Percentiles rank a stretch among this genome's conserved stretches.
Conservation (phyloP, 176 grass and related monocot genomes). For the Zizania latifolia region DNA sequence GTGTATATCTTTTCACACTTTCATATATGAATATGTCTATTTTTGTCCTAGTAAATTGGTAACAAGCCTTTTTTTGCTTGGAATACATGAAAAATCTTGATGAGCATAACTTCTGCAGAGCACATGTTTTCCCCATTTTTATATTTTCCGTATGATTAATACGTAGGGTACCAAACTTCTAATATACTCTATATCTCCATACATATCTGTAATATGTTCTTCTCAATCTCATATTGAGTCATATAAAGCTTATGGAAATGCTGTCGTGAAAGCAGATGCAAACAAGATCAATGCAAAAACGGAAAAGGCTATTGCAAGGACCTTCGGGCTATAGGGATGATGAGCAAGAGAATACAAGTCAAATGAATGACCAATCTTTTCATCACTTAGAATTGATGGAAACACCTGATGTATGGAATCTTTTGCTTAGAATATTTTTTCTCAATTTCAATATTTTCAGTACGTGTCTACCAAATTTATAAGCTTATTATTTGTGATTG, state of each 20-base stretch:
- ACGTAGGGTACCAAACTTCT: not conserved
- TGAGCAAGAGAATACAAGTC: not conserved
- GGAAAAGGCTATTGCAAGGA: constrained; percentile 3
- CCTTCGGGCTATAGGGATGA: not conserved
- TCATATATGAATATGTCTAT: not conserved
- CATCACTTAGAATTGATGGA: not conserved
- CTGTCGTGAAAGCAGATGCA: constrained; percentile 12
- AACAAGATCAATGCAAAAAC: constrained; percentile 23
- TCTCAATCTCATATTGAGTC: not conserved
- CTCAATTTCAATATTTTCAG: not conserved
- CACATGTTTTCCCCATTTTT: not conserved
- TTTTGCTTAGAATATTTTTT: not conserved
- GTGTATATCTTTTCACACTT: not conserved
- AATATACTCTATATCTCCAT: not conserved
- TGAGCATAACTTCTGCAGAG: too few species aligned
- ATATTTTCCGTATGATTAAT: too few species aligned
- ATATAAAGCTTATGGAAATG: not conserved
- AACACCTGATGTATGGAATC: not conserved
- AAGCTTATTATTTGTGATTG: not conserved
- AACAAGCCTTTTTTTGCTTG: not conserved
- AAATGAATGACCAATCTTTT: not conserved
- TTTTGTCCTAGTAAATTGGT: not conserved
- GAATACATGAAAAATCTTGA: not conserved
- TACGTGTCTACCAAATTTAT: not conserved
- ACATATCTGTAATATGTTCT: not conserved